Base-by-base conservation (phyloP, 1,139 yeast genomes). In the Pichia kudriavzevii region DNA sequence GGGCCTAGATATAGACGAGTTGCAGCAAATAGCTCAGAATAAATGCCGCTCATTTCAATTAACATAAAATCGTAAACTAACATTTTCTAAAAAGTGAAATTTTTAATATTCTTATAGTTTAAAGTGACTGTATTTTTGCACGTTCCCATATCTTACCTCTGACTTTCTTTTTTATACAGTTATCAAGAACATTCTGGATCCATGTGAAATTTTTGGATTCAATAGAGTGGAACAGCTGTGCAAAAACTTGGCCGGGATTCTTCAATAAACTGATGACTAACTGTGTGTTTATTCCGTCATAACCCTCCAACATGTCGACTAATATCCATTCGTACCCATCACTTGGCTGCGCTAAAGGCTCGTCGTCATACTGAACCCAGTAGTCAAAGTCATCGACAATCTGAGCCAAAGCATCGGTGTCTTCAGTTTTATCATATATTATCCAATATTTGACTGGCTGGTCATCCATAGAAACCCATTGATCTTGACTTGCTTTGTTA, bases 371-470 rank as follows among this genome's bases (percentile, higher is more conserved):
- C 7, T 82, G 67, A 31, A 87, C 70, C 32, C 83, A 60, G 43
- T 69, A 73, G 45, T 80, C 77, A 48, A 79, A 72, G 10, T 29
- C 14, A 19, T 65, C 45, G 17, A 43, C 38, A 13, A 18, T 10
- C 4, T 38, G 36, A 2, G 11, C 9, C 10, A 31, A 15, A 27
- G 78, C 56, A 0, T 48, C 49, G 2, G 47, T 46, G 31, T 67
- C 63, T 53, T 88, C 96, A 0, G 88, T 72, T 52, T 80, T 84
- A 56, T 87, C 95, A 53, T 84, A 88, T 1, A 49, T 58, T n/a
- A 81, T 56, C 15, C 54, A 48, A 18, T 59, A 50, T 22, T 53
- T 47, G n/a, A n/a, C n/a, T 4, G 38, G 35, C 23, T 45, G 38
- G 5, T 39, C 42, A 22, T 50, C 53, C 40, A 67, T 66, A 11